Evolutionary conservation across 2,329 filamentous ascomycete genomes (phyloP).

Genomic region (Fusarium musae): DNA sequence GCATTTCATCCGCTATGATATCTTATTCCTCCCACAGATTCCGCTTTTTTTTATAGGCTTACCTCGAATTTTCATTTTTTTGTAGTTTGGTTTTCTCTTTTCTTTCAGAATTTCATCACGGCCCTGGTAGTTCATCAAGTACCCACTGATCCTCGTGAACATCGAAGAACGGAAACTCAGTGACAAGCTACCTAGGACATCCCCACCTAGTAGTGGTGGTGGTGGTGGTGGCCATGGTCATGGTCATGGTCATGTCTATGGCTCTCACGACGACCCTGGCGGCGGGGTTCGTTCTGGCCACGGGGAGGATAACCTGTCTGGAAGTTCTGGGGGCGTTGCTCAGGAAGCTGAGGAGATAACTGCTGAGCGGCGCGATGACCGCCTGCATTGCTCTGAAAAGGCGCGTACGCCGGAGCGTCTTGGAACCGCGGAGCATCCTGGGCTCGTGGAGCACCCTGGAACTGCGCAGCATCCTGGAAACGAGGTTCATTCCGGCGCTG

Average conservation of each 20-base stretch:
- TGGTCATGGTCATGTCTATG: background rate
- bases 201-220: background rate
- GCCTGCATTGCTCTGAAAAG: background rate
- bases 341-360: background rate
- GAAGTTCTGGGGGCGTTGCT: background rate
- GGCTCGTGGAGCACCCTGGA: too few relatives aligned
- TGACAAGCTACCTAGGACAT: background rate
- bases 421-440: background rate
- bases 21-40: fast-evolving
- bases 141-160: background rate
- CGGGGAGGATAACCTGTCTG: background rate
- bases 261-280: background rate
- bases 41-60: background rate
- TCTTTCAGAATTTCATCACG: background rate
- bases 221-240: background rate
- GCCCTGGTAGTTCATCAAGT: background rate
- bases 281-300: background rate
- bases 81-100: too few relatives aligned
- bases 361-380: background rate
- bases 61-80: background rate
- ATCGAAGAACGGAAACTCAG: background rate
- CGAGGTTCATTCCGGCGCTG: background rate
- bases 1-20: too few relatives aligned
- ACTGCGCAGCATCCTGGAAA: background rate
- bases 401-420: background rate